Percentiles rank a stretch among this genome's conserved stretches.
Conservation (phyloP, 2,329 filamentous ascomycete genomes). For the Trichoderma atrobrunneum region DNA sequence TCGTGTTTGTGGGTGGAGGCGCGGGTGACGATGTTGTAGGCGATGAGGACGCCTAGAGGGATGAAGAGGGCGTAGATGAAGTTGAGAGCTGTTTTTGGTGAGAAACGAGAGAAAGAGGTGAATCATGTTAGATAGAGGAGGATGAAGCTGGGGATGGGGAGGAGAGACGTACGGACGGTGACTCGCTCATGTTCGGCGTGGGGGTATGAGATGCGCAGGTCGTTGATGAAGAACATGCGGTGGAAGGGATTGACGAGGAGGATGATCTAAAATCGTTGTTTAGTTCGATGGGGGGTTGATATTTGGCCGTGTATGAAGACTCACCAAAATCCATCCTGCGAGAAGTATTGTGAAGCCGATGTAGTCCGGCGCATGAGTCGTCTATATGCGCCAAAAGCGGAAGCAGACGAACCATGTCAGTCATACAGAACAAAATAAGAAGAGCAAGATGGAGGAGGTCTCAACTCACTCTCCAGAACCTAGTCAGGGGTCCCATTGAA, state of each 20-base stretch:
- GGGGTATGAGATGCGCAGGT: constrained; percentile 80
- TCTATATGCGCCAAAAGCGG: constrained; percentile 42
- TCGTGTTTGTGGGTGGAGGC: constrained; percentile 76
- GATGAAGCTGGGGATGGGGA: neutral
- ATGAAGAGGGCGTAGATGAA: constrained; percentile 74
- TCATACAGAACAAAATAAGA: neutral
- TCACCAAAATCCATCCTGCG: constrained; percentile 61
- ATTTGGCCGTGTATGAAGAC: constrained; percentile 21
- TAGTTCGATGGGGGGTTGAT: neutral
- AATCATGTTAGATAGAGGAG: neutral
- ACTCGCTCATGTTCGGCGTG: constrained; percentile 84
- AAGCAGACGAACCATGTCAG: neutral
- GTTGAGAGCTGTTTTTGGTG: constrained; percentile 55
- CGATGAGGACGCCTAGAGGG: constrained; percentile 64
- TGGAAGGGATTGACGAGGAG: constrained; percentile 74
- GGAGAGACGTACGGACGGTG: constrained; percentile 58
- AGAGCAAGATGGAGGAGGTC: neutral
- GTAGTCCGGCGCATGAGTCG: constrained; percentile 86
- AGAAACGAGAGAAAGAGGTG: neutral
- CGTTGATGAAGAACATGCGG: constrained; percentile 87
- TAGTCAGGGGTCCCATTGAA: constrained; percentile 33
- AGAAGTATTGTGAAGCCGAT: constrained; percentile 72
- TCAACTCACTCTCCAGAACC: constrained; percentile 47
- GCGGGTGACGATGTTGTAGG: constrained; percentile 61
- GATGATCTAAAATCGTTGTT: constrained; percentile 26